Conservation (phyloP, 495 filamentous ascomycete species). For the Oidiodendron maius region DNA sequence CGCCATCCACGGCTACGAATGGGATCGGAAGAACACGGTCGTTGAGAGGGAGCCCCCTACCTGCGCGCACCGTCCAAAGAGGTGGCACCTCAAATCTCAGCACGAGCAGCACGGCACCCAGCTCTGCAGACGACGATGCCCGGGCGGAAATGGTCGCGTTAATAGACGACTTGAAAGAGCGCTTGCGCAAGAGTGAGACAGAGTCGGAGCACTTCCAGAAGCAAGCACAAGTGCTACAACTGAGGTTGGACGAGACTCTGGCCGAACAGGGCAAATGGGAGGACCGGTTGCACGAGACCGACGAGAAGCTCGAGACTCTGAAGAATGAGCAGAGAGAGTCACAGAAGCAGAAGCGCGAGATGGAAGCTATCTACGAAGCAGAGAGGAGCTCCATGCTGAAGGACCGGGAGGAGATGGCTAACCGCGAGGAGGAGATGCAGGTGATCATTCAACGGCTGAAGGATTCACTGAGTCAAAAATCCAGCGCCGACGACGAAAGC, state of each 20-base stretch:
- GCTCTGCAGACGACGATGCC: slow-evolving; percentile 48
- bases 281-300: slow-evolving; percentile 75
- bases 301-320: slow-evolving; percentile 71
- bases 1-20: slow-evolving; percentile 18
- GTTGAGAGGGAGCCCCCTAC: slow-evolving; percentile 54
- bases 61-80: slow-evolving; percentile 61
- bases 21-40: slow-evolving; percentile 42
- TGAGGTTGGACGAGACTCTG: slow-evolving; percentile 77
- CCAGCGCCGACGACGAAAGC: slow-evolving; percentile 57
- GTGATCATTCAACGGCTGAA: slow-evolving; percentile 82
- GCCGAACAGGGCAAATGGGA: slow-evolving; percentile 81
- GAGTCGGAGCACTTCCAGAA: slow-evolving; percentile 76
- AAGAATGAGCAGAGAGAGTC: slow-evolving; percentile 75
- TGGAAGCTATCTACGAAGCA: slow-evolving; percentile 83
- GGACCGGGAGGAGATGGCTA: slow-evolving; percentile 83
- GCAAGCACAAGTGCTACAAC: slow-evolving; percentile 78
- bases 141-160: slow-evolving; percentile 67
- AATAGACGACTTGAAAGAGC: slow-evolving; percentile 77
- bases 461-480: slow-evolving; percentile 73
- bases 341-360: slow-evolving; percentile 74
- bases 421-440: slow-evolving; percentile 83
- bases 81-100: slow-evolving; percentile 49
- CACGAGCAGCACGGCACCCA: slow-evolving; percentile 48
- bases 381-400: slow-evolving; percentile 82
- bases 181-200: slow-evolving; percentile 73